Percentiles rank a stretch among this genome's conserved stretches.
These are phyloP conservation scores for Ustilago crameri DNA, from an alignment of 1,284 basidiomycete species.

Conservation along the genomic window DNA sequence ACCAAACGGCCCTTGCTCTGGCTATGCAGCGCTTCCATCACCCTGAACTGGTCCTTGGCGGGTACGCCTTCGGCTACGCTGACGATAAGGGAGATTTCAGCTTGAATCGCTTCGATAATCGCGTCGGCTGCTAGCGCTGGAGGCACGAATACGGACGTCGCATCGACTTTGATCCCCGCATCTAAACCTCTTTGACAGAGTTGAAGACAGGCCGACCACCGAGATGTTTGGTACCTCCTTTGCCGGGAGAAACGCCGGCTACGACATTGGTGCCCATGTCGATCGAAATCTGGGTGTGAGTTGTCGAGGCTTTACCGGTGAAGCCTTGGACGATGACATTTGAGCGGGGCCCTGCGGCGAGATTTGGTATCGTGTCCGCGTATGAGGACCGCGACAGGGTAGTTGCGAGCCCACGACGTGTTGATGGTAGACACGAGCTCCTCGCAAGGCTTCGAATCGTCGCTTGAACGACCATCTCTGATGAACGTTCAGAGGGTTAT, in stretches of 20 bases:
- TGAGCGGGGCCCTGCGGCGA: conserved; percentile 44
- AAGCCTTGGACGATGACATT: conserved; percentile 59
- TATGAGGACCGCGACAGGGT: conserved; percentile 12
- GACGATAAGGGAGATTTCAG: conserved; percentile 56
- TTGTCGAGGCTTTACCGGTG: conserved; percentile 54
- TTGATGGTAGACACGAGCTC: neutral
- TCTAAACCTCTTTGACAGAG: conserved; percentile 38
- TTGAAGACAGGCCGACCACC: conserved; percentile 47
- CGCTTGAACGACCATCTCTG: neutral
- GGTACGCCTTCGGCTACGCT: conserved; percentile 58
- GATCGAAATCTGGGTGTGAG: conserved; percentile 49
- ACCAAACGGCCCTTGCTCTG: conserved; percentile 49
- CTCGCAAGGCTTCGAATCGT: neutral
- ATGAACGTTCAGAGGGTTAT: neutral
- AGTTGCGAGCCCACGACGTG: conserved; percentile 16
- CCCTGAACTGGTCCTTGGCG: conserved; percentile 49
- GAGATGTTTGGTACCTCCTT: conserved; percentile 44
- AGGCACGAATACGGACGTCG: conserved; percentile 57
- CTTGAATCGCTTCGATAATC: conserved; percentile 57
- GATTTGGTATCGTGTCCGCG: conserved; percentile 40
- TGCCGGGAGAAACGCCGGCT: conserved; percentile 49
- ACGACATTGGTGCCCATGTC: conserved; percentile 58
- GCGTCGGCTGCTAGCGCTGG: conserved; percentile 52
- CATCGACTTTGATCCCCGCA: conserved; percentile 36
- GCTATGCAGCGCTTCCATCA: conserved; percentile 53